phyloP scores from a whole-genome alignment of 768 basidiomycete species.

The Coprinopsis cinerea region DNA sequence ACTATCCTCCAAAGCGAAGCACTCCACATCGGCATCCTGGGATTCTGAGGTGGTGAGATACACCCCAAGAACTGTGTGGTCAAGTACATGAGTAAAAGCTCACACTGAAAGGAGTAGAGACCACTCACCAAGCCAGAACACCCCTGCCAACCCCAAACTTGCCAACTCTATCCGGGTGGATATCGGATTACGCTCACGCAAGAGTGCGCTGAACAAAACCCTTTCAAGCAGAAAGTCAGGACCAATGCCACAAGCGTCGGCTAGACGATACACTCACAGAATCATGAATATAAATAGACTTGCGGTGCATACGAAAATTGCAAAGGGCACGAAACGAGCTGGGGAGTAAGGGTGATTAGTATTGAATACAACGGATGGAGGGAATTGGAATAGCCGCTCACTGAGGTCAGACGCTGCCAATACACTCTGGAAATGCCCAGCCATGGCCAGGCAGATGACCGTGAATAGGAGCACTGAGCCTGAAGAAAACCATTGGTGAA shows the following conservation, averaged over 20 bases:
- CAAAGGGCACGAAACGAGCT: slow-evolving; percentile 87
- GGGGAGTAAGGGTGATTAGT: slow-evolving; percentile 10
- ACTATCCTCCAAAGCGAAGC: slow-evolving; percentile 54
- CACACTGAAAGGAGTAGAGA: slow-evolving; percentile 1
- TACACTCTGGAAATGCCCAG: slow-evolving; percentile 68
- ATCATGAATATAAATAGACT: slow-evolving; percentile 63
- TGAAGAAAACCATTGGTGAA: slow-evolving; percentile 20
- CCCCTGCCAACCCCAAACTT: slow-evolving; percentile 62
- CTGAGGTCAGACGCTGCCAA: slow-evolving; percentile 76
- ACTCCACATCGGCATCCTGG: slow-evolving; percentile 76
- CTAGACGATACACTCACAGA: slow-evolving; percentile 42
- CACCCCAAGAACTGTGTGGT: slow-evolving; percentile 59
- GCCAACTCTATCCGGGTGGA: slow-evolving; percentile 73
- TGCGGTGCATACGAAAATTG: slow-evolving; percentile 71
- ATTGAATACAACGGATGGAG: slow-evolving; percentile 4
- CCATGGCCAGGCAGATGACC: slow-evolving; percentile 73
- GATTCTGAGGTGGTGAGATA: slow-evolving; percentile 72
- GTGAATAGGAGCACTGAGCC: slow-evolving; percentile 69
- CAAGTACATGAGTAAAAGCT: slow-evolving; percentile 12
- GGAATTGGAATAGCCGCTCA: slow-evolving; percentile 32
- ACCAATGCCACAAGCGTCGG: not conserved
- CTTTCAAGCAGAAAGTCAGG: slow-evolving; percentile 26
- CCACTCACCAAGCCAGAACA: slow-evolving; percentile 71
- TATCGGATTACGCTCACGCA: slow-evolving; percentile 68
- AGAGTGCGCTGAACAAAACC: slow-evolving; percentile 56